A percentile compares a stretch with the other conserved stretches of the same genome.
These are phyloP conservation scores for Penicillium janthinellum DNA, from an alignment of 2,329 filamentous ascomycete species.

Conservation along the genomic window DNA sequence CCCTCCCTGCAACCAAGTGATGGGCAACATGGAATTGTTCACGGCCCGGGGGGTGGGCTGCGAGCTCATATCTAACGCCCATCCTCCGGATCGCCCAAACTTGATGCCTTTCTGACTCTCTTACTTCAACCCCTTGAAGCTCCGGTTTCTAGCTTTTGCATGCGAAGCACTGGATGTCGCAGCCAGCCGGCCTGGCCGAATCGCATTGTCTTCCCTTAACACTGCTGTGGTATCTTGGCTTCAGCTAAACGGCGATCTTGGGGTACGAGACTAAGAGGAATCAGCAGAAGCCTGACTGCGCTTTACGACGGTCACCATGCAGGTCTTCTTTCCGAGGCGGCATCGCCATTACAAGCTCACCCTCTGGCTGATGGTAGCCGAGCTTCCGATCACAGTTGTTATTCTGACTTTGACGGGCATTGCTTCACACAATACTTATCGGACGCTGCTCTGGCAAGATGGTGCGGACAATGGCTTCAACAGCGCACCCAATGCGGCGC, in stretches of 20 bases:
- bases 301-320: slow-evolving; percentile 34
- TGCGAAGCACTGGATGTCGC: slow-evolving; percentile 34
- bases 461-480: slow-evolving; percentile 65
- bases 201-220: slow-evolving; percentile 13
- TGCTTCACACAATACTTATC: slow-evolving; percentile 62
- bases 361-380: slow-evolving; percentile 55
- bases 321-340: slow-evolving; percentile 51
- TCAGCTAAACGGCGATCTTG: slow-evolving; percentile 4
- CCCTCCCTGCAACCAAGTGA: slow-evolving; percentile 31
- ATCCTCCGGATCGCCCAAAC: slow-evolving; percentile 27
- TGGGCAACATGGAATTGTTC: slow-evolving; percentile 17
- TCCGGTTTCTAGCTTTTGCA: slow-evolving; percentile 21
- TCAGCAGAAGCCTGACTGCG: not conserved
- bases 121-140: slow-evolving; percentile 15
- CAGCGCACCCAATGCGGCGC: slow-evolving; percentile 56
- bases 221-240: slow-evolving; percentile 1
- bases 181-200: slow-evolving; percentile 44
- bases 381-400: slow-evolving; percentile 60
- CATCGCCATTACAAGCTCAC: slow-evolving; percentile 58
- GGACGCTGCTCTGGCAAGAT: slow-evolving; percentile 63
- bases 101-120: slow-evolving; percentile 18
- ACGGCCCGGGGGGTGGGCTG: slow-evolving; percentile 13
- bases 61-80: slow-evolving; percentile 35
- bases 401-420: slow-evolving; percentile 63
- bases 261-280: not conserved